Evolutionary conservation across 805 yeast genomes (phyloP).

Genomic region (Wickerhamiella cacticola): DNA sequence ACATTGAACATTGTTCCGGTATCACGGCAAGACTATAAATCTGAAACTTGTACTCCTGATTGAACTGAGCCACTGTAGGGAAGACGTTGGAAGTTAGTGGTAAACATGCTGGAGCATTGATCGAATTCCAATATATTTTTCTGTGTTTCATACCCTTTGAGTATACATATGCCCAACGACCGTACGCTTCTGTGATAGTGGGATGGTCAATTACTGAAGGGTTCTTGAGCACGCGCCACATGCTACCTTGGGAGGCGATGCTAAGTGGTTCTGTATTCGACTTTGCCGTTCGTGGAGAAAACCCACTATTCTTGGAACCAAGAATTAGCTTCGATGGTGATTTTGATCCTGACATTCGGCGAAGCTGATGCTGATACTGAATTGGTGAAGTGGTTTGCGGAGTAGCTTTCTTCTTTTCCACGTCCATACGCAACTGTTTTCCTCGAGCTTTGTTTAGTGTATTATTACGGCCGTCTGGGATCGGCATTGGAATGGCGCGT

Average conservation of each 20-base stretch:
- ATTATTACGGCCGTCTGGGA: constrained; percentile 6
- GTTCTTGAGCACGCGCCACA: constrained; percentile 58
- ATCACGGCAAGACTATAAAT: constrained; percentile 56
- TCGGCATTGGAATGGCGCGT: constrained; percentile 2
- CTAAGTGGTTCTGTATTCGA: constrained; percentile 2
- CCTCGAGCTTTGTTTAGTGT: neutral
- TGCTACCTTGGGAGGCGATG: constrained; percentile 15
- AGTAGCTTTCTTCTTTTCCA: neutral
- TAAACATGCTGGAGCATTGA: constrained; percentile 84
- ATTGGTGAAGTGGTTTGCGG: neutral
- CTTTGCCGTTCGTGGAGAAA: neutral
- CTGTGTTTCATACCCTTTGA: constrained; percentile 57
- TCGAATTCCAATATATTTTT: constrained; percentile 81
- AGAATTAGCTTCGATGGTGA: neutral
- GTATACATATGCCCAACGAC: constrained; percentile 86
- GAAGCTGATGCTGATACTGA: neutral
- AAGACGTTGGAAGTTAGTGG: constrained; percentile 73
- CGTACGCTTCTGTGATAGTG: constrained; percentile 48
- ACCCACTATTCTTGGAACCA: neutral
- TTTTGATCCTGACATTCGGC: neutral
- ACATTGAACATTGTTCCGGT: constrained; percentile 43
- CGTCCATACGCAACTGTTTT: neutral
- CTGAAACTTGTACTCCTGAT: constrained; percentile 62
- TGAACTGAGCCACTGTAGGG: constrained; percentile 58
- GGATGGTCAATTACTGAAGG: constrained; percentile 50